A percentile compares a stretch with the other conserved stretches of the same genome.
Conservation (phyloP, 768 basidiomycete genomes). For the Podaxis sp. region DNA sequence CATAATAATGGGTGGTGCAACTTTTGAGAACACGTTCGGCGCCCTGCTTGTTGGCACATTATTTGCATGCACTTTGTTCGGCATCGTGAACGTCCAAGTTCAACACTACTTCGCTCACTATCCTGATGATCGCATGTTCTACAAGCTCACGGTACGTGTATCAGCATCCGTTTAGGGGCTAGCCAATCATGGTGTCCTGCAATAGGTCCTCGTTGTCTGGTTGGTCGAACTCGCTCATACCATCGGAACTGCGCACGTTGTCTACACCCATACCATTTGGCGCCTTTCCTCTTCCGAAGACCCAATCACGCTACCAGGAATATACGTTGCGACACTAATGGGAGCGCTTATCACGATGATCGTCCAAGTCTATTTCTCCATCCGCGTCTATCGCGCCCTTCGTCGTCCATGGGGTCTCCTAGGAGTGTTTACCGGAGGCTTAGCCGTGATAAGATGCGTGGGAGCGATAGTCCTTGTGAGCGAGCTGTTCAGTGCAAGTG, state of each 20-base stretch:
- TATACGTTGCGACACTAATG: conserved; percentile 24
- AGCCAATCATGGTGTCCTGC: conserved; percentile 13
- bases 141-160: conserved; percentile 22
- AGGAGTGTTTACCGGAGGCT: not conserved
- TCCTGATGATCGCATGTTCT: conserved; percentile 19
- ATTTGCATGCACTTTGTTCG: conserved; percentile 25
- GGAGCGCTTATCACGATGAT: conserved; percentile 29
- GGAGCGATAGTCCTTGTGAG: not conserved
- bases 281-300: conserved; percentile 24
- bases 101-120: conserved; percentile 23
- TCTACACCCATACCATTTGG: conserved; percentile 32
- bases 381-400: not conserved
- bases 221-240: conserved; percentile 29
- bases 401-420: not conserved
- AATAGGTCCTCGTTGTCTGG: conserved; percentile 17
- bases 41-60: conserved; percentile 23
- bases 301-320: conserved; percentile 22
- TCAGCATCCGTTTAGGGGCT: conserved; percentile 9
- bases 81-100: conserved; percentile 26
- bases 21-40: conserved; percentile 19
- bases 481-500: not conserved
- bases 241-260: conserved; percentile 24
- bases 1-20: not conserved
- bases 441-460: not conserved
- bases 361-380: conserved; percentile 24